These are phyloP conservation scores for Pseudocercospora vitis DNA, from an alignment of 2,329 filamentous ascomycete genomes.

Conservation along the genomic window DNA sequence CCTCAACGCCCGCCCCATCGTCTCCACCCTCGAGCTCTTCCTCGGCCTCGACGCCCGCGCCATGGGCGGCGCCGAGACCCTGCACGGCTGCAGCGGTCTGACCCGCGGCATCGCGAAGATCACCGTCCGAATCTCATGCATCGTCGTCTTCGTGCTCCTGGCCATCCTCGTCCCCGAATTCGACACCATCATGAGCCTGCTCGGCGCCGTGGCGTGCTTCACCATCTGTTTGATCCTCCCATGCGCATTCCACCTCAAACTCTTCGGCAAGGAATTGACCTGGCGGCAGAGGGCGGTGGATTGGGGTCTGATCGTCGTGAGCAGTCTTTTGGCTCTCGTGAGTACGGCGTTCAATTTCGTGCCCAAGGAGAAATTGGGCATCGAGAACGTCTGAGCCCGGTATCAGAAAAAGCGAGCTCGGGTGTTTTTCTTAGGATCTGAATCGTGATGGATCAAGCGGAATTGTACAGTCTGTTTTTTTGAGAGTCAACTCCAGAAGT, in stretches of 20 bases:
- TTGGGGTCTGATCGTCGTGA: slow-evolving; percentile 69
- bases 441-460: too few species aligned
- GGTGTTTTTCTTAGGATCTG: too few species aligned
- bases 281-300: slow-evolving; percentile 63
- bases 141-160: slow-evolving; percentile 72
- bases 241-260: slow-evolving; percentile 82
- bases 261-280: slow-evolving; percentile 74
- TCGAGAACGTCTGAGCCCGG: slow-evolving; percentile 9
- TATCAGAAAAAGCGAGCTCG: too few species aligned
- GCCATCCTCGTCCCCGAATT: slow-evolving; percentile 75
- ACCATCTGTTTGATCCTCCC: slow-evolving; percentile 92
- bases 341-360: slow-evolving; percentile 88
- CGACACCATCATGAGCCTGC: slow-evolving; percentile 85
- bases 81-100: slow-evolving; percentile 56
- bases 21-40: slow-evolving; percentile 79
- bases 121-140: slow-evolving; percentile 63
- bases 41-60: slow-evolving; percentile 66
- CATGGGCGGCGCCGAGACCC: slow-evolving; percentile 50
- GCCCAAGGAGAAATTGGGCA: slow-evolving; percentile 70
- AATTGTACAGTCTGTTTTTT: too few species aligned
- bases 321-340: slow-evolving; percentile 66
- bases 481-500: too few species aligned
- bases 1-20: slow-evolving; percentile 71
- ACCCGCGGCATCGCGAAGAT: slow-evolving; percentile 61
- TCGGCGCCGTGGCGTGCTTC: slow-evolving; percentile 88